Evolutionary conservation across 1,139 yeast species (phyloP).

Genomic region (Suhomyces guaymorum): DNA sequence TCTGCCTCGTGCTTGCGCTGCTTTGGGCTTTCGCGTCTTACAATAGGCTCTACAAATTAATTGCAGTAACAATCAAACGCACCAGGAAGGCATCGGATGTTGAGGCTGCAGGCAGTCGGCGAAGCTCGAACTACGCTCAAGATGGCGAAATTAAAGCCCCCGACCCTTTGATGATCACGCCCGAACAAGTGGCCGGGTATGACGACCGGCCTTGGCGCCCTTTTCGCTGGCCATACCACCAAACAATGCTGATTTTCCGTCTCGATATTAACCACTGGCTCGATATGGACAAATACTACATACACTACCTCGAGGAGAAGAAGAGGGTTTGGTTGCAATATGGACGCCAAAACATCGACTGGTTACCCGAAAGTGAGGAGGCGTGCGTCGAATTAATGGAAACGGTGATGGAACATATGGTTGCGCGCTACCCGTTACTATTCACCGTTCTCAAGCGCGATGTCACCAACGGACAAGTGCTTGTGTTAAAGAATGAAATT

Average conservation of each 20-base stretch:
- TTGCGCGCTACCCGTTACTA: conserved; percentile 60
- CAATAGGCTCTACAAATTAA: too few relatives aligned
- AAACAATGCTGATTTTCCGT: conserved; percentile 73
- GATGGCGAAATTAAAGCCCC: conserved; percentile 41
- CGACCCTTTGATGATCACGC: conserved; percentile 62
- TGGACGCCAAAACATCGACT: conserved; percentile 63
- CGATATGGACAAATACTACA: conserved; percentile 75
- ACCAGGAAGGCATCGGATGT: conserved; percentile 7
- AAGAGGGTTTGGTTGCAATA: conserved; percentile 55
- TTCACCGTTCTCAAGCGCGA: conserved; percentile 53
- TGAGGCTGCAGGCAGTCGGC: conserved; percentile 14
- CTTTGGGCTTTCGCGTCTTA: too few relatives aligned
- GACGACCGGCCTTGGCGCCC: conserved; percentile 84
- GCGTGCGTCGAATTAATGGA: conserved; percentile 67
- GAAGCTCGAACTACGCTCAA: conserved; percentile 15
- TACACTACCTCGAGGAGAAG: conserved; percentile 65
- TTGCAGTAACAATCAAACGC: too few relatives aligned
- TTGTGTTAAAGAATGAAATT: conserved; percentile 56
- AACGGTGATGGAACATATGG: conserved; percentile 58
- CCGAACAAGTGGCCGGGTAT: conserved; percentile 62
- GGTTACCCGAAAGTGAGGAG: conserved; percentile 68
- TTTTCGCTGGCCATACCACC: conserved; percentile 78
- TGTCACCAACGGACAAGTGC: conserved; percentile 25
- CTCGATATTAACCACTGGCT: conserved; percentile 74
- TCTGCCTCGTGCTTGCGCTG: too few relatives aligned